Conservation (phyloP, 2,329 filamentous ascomycete genomes). For the Trichoderma aggressivum region DNA sequence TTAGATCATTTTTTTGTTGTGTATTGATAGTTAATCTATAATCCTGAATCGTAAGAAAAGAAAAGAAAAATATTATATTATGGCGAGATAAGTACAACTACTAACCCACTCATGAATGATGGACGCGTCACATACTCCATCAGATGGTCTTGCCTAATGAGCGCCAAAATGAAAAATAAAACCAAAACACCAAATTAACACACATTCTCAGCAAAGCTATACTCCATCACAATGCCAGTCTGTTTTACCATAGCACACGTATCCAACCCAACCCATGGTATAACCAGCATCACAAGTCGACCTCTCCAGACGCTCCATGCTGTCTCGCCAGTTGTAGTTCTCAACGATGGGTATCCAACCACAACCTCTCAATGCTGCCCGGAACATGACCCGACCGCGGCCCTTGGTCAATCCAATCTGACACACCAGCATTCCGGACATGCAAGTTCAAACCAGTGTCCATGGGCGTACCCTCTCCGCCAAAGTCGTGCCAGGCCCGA, state of each 20-base stretch:
- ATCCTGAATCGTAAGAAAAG: not conserved
- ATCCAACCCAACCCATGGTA: not conserved
- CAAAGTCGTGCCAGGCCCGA: not conserved
- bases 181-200: not conserved
- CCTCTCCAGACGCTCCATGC: not conserved
- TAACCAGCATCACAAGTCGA: not conserved
- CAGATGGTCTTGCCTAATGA: not conserved
- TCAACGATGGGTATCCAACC: not conserved
- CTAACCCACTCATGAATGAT: rapidly evolving
- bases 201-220: not conserved
- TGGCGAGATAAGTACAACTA: not conserved
- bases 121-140: not conserved
- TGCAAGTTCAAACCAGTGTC: not conserved
- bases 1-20: not conserved
- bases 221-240: not conserved
- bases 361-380: not conserved
- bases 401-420: not conserved
- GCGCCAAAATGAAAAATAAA: not conserved
- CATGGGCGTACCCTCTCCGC: not conserved
- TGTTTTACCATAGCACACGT: not conserved
- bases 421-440: not conserved
- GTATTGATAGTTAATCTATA: not conserved
- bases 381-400: not conserved
- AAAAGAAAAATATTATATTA: not conserved
- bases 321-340: not conserved